phyloP scores from a whole-genome alignment of 805 yeast species.

The Wickerhamomyces bovis region DNA sequence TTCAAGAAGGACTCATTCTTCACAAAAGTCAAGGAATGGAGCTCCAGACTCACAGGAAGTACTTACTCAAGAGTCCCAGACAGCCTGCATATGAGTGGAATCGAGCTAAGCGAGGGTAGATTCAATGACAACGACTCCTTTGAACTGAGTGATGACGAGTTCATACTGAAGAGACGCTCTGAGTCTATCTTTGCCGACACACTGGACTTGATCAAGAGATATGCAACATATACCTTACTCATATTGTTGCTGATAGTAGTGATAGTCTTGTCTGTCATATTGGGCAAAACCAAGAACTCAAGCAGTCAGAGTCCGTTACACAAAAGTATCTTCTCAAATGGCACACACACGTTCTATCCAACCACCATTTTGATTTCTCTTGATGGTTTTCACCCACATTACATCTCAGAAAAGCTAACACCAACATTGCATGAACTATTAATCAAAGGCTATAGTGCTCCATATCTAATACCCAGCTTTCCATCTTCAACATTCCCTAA shows the following conservation, averaged over 20 bases:
- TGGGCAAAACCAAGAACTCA: constrained; percentile 5
- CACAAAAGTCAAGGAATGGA: constrained; percentile 7
- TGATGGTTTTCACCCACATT: constrained; percentile 91
- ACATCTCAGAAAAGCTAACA: constrained; percentile 57
- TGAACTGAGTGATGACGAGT: constrained; percentile 25
- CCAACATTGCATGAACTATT: constrained; percentile 64
- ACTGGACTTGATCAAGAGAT: constrained; percentile 2
- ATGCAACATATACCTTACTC: constrained; percentile 4
- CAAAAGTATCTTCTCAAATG: constrained; percentile 13
- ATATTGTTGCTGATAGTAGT: constrained; percentile 10
- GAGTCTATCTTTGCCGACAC: constrained; percentile 2
- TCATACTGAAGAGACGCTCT: constrained; percentile 15
- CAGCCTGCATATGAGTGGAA: constrained; percentile 15
- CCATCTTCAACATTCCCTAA: constrained; percentile 90
- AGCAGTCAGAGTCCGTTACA: not conserved
- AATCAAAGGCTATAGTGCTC: constrained; percentile 52
- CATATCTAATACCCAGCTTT: constrained; percentile 81
- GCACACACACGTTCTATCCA: constrained; percentile 38
- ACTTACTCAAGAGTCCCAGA: constrained; percentile 15
- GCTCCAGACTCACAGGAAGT: constrained; percentile 3
- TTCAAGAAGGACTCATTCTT: constrained; percentile 7
- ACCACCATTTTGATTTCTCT: constrained; percentile 75
- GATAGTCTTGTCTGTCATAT: constrained; percentile 12
- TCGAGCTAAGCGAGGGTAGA: constrained; percentile 15
- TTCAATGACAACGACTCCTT: constrained; percentile 19